These are phyloP conservation scores for Raphanus sativus DNA, from an alignment of 345 rosid species.

Conservation along the genomic window DNA sequence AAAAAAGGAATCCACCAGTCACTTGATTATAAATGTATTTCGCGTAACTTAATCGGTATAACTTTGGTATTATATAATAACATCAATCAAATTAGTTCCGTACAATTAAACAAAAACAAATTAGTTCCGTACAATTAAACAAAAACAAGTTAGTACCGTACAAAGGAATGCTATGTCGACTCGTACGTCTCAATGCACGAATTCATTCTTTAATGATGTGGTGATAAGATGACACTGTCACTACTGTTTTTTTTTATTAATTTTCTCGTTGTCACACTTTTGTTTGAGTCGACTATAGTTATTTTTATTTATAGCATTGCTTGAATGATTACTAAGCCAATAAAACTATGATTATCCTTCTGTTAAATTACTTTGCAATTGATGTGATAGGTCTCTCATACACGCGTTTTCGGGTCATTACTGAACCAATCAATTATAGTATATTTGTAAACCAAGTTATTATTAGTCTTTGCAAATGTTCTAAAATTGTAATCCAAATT, in stretches of 20 bases:
- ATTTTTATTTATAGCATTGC: constrained; percentile 1
- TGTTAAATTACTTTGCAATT: constrained; percentile 7
- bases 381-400: constrained; percentile 34
- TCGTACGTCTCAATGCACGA: constrained; percentile 8
- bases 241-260: background rate
- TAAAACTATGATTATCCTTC: background rate
- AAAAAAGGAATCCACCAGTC: background rate
- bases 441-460: background rate
- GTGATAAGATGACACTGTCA: constrained; percentile 24
- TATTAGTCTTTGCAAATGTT: background rate
- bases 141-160: constrained; percentile 16
- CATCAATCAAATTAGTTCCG: constrained; percentile 7
- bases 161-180: constrained; percentile 1
- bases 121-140: constrained; percentile 21
- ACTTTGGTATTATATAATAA: background rate
- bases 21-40: background rate
- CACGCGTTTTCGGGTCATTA: constrained; percentile 36
- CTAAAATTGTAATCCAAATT: background rate
- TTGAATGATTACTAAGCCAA: constrained; percentile 1
- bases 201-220: background rate
- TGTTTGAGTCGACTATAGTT: constrained; percentile 6
- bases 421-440: background rate
- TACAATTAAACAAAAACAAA: constrained; percentile 4
- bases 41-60: background rate
- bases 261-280: background rate